Conservation (phyloP, 2,329 filamentous ascomycete species). For the Penicillium oxalicum region DNA sequence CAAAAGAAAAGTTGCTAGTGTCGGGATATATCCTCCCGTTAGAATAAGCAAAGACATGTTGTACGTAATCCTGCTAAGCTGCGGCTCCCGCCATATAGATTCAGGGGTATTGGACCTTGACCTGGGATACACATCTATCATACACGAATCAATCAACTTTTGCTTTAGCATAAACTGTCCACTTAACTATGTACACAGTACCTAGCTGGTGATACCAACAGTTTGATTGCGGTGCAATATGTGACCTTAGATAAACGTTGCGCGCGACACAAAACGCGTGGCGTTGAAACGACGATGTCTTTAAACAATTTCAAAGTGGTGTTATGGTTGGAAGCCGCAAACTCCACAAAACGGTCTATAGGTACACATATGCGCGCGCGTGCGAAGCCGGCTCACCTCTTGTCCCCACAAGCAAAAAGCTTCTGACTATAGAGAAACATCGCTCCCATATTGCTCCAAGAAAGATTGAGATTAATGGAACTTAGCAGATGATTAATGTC, state of each 20-base stretch:
- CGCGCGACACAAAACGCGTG: too few relatives aligned
- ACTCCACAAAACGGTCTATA: not conserved
- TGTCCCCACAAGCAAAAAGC: not conserved
- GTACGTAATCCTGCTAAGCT: not conserved
- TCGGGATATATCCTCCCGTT: not conserved
- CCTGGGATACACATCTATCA: not conserved
- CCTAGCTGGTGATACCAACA: not conserved
- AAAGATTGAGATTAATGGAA: not conserved
- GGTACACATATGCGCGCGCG: not conserved
- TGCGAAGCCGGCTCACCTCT: not conserved
- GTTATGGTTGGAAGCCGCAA: too few relatives aligned
- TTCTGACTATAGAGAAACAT: not conserved
- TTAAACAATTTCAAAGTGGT: too few relatives aligned
- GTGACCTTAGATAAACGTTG: too few relatives aligned
- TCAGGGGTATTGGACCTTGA: not conserved
- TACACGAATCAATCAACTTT: not conserved
- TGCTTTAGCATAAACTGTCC: not conserved
- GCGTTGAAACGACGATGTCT: too few relatives aligned
- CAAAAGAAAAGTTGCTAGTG: not conserved
- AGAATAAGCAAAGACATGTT: not conserved
- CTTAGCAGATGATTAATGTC: not conserved
- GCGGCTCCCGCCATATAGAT: not conserved
- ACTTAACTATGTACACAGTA: too few relatives aligned
- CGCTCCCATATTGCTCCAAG: not conserved
- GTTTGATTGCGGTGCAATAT: too few relatives aligned